Evolutionary conservation across 257 asterid species (phyloP).

Genomic region (Jacaranda copaia): DNA sequence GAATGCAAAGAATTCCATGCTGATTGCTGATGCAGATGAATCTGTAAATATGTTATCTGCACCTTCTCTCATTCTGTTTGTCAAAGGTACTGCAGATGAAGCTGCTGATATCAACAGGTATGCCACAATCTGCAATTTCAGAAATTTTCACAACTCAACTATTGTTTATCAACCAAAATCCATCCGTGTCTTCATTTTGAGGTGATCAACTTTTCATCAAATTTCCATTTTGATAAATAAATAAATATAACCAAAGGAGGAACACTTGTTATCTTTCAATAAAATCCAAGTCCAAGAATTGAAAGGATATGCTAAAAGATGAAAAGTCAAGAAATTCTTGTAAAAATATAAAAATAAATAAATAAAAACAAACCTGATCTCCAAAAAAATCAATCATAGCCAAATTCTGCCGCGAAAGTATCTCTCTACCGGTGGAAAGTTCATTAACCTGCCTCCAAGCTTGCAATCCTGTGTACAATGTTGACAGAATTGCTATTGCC

Average conservation of each 20-base stretch:
- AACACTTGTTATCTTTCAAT: no score
- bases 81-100: slow-evolving; percentile 89
- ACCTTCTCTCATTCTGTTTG: slow-evolving; percentile 78
- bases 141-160: background rate
- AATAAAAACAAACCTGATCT: slow-evolving; percentile 68
- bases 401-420: slow-evolving; percentile 41
- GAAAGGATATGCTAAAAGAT: no score
- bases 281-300: no score
- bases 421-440: slow-evolving; percentile 50
- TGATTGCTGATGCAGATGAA: slow-evolving; percentile 81
- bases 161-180: background rate
- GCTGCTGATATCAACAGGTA: slow-evolving; percentile 88
- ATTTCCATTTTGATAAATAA: no score
- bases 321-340: no score
- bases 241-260: no score
- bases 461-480: slow-evolving; percentile 73
- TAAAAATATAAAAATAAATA: background rate
- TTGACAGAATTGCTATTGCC: slow-evolving; percentile 80
- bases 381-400: slow-evolving; percentile 65
- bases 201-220: background rate
- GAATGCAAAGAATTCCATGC: slow-evolving; percentile 89
- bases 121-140: slow-evolving; percentile 66
- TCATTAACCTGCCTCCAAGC: slow-evolving; percentile 58
- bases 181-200: background rate
- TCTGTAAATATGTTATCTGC: slow-evolving; percentile 89